Base-by-base conservation (phyloP, 768 basidiomycete species). In the Termitomyces sp. region DNA sequence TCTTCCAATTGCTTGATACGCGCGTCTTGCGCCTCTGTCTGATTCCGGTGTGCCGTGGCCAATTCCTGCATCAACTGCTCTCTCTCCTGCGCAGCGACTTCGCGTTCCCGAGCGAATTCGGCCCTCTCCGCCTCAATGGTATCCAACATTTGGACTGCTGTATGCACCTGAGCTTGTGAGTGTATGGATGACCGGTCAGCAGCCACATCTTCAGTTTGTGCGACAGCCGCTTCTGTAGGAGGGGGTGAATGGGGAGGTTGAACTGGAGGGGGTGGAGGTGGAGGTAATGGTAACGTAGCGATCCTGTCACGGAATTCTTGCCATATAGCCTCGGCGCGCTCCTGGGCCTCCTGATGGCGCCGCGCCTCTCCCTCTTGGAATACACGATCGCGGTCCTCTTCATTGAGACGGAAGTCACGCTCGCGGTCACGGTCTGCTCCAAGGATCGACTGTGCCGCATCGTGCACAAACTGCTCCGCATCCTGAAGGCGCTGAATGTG, bases 401-500 rank as follows among this genome's bases (percentile, higher is more conserved):
- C 90, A 58, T 81, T 80, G 1, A 72, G 72, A 18, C 81, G 78
- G 71, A 89, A 91, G 32, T 85, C 82, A 8, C 68, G 69, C 57
- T 92, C 89, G 10, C 90, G 81, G 47, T 74, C 74, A 26, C 82
- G 78, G 64, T 92, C 90, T 0, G 80, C 81, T 52, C 82, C 81
- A 36, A 80, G 77, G 0, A 83, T 80, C 2, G 77, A 76, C 8
- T 75, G 73, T 9, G 77, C 73, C 6, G 80, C 73, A 32, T 80
- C 73, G 4, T 76, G 73, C 13, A 90, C 66, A 22, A 77, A 76
- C 20, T 73, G 69, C 52, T 61, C 61, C 20, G 82, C 75, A 0
- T 82, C 84, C 10, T 78, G 77, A 26, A 91, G 74, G 20, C 82
- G 82, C 56, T 83, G 78, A 0, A 82, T 70, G 10, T 80, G 80